These are phyloP conservation scores for Zychaea mexicana DNA, from an alignment of 371 early-diverging fungal species.

Conservation along the genomic window DNA sequence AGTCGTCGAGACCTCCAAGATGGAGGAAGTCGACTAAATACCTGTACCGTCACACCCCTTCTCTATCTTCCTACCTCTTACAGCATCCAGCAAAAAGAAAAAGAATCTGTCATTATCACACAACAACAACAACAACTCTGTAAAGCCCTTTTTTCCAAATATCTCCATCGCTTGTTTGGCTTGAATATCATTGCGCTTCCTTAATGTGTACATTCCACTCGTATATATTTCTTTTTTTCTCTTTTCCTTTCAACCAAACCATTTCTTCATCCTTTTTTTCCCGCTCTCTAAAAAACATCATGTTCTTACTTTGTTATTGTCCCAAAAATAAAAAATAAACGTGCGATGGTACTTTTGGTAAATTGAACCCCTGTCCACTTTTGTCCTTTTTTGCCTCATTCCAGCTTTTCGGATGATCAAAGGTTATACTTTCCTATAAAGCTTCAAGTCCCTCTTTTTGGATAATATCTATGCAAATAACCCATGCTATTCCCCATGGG, in stretches of 20 bases:
- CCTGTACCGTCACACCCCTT: no score
- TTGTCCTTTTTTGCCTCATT: no score
- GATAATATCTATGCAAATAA: no score
- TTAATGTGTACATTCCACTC: conserved; percentile 6
- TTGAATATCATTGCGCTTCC: neutral
- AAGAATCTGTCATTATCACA: conserved; percentile 1
- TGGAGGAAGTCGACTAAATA: conserved; percentile 97
- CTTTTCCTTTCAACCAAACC: neutral
- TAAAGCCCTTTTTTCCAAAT: neutral
- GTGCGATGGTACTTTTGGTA: neutral
- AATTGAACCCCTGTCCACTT: neutral
- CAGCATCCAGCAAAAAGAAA: neutral
- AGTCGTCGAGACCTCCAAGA: conserved; percentile 83
- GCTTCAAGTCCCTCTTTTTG: no score
- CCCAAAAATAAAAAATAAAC: neutral
- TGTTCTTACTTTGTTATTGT: neutral
- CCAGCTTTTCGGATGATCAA: no score
- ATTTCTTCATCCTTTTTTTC: conserved; percentile 5
- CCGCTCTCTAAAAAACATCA: neutral
- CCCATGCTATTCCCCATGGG: no score
- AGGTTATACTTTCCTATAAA: no score
- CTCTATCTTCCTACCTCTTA: neutral
- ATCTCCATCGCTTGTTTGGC: conserved; percentile 6
- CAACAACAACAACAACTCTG: neutral
- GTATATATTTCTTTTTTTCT: conserved; percentile 5